Evolutionary conservation across 306 rosid genomes (phyloP), one percentile per base, ranked within the genome.

Genomic region (Spatholobus suberectus): DNA sequence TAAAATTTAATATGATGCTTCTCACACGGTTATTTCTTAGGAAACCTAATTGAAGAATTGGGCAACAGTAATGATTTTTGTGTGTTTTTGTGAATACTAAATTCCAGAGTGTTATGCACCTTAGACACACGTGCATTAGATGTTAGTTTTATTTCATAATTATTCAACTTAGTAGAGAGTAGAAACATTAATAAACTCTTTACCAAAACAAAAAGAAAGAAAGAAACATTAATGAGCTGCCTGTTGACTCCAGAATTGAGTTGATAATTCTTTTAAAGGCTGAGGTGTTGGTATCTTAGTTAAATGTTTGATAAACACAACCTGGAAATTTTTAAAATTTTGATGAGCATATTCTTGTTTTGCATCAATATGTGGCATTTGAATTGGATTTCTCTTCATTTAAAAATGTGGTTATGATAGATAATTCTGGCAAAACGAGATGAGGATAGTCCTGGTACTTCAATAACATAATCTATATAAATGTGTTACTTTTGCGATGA

Each of bases 21-120:
- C 20, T 61, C 43, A 10, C 41, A 24, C 24, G 40, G 27, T 40
- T 32, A 12, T 63, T 75, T 40, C 62, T 17, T 32, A 47, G 37
- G 59, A 63, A 47, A 65, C 24, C 74, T 27, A 69, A 40, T 26
- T 69, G 23, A 70, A 57, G 49, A 57, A 57, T 57, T 68, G 55
- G 61, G 26, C 14, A 41, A 40, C 59, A 29, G 18, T 54, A 17
- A 23, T 24, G 51, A 23, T 15, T 11, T 7, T 34, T 34, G 8
- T 37, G 18, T 67, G 4, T 20, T 6, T 67, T 51, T 63, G 65
- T 46, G 51, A 24, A 37, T 23, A 58, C 59, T 61, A 12, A 43
- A 41, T 23, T 38, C 57, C 18, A 6, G 41, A 15, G 20, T 0
- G 8, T 70, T 70, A 14, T 70, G 38, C 40, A 18, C 58, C 37